phyloP scores from a whole-genome alignment of 805 yeast genomes.

The Sugiyamaella mastotermitis region DNA sequence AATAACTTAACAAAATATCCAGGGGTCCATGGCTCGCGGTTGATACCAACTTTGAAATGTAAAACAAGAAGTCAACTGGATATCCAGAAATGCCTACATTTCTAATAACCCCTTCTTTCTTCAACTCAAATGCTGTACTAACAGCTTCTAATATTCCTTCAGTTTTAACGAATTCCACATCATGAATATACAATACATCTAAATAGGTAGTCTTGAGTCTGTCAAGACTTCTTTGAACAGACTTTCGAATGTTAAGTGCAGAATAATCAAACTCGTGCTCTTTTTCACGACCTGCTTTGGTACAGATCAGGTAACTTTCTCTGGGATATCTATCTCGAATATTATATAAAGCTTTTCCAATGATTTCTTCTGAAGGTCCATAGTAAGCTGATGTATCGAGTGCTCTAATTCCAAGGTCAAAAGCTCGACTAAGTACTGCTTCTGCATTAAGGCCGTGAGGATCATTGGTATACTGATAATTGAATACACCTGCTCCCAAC shows the following conservation, averaged over 20 bases:
- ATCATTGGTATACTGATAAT: constrained; percentile 67
- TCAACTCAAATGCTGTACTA: constrained; percentile 49
- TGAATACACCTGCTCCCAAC: constrained; percentile 87
- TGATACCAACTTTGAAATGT: constrained; percentile 39
- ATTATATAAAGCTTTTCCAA: constrained; percentile 59
- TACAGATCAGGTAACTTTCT: constrained; percentile 61
- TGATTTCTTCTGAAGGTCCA: constrained; percentile 74
- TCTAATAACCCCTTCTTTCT: constrained; percentile 53
- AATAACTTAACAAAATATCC: constrained; percentile 73
- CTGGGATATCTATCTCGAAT: constrained; percentile 42
- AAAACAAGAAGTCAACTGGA: constrained; percentile 64
- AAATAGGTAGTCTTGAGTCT: constrained; percentile 62
- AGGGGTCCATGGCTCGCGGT: constrained; percentile 48
- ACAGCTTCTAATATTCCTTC: constrained; percentile 56
- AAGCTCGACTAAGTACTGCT: constrained; percentile 54
- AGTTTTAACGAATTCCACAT: constrained; percentile 69
- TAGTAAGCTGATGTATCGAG: constrained; percentile 92
- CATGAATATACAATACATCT: constrained; percentile 83
- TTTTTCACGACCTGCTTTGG: constrained; percentile 78
- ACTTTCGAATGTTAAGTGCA: constrained; percentile 49
- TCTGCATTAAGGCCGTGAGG: constrained; percentile 56
- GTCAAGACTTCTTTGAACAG: constrained; percentile 60
- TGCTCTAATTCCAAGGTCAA: constrained; percentile 64
- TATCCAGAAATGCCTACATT: constrained; percentile 81
- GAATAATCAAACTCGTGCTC: constrained; percentile 72